Conservation (phyloP, 768 basidiomycete species). For the Podaxis pistillaris region DNA sequence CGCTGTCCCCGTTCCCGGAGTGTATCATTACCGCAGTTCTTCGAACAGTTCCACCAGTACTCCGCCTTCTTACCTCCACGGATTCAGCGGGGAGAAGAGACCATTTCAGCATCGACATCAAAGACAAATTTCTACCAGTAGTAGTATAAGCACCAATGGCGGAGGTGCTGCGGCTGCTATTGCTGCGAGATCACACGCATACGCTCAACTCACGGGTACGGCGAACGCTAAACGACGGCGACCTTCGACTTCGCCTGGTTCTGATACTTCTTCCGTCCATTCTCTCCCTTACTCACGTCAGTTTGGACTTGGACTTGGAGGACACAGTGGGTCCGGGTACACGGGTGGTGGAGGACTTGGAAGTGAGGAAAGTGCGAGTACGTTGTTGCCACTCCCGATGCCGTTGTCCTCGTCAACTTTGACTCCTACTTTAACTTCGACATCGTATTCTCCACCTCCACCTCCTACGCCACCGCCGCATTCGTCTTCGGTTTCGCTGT, state of each 20-base stretch:
- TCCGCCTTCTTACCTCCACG: constrained; percentile 12
- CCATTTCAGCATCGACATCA: constrained; percentile 5
- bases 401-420: neutral
- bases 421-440: neutral
- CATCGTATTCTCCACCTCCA: neutral
- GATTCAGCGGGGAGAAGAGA: constrained; percentile 3
- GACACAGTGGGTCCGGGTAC: neutral
- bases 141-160: constrained; percentile 1
- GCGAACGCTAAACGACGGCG: constrained; percentile 8
- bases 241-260: constrained; percentile 13
- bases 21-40: constrained; percentile 8
- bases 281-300: constrained; percentile 1
- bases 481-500: constrained; percentile 12
- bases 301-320: neutral
- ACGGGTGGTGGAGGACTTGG: neutral
- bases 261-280: constrained; percentile 6
- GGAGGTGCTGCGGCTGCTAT: constrained; percentile 10
- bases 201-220: constrained; percentile 11
- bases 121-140: constrained; percentile 7
- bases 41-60: constrained; percentile 3
- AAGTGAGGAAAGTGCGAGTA: neutral
- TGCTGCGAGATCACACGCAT: constrained; percentile 9
- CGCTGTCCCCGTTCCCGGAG: neutral
- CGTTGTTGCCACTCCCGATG: neutral
- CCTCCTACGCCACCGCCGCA: constrained; percentile 1